Conservation (phyloP, 2,329 filamentous ascomycete genomes). For the Apiospora kogelbergensis region DNA sequence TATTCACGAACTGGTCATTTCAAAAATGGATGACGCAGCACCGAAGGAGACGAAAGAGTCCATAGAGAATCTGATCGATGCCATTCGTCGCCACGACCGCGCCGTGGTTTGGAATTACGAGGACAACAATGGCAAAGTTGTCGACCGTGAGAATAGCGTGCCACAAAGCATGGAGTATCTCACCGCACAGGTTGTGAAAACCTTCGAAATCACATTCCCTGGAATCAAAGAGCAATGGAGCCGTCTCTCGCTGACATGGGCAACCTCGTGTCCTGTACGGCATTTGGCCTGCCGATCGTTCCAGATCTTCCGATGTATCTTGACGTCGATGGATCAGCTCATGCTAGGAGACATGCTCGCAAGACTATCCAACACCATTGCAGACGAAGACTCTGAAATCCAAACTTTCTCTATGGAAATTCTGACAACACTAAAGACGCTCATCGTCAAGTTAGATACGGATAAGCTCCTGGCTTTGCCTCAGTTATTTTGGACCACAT, state of each 20-base stretch:
- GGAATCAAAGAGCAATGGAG: conserved; percentile 90
- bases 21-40: conserved; percentile 68
- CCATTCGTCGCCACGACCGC: conserved; percentile 78
- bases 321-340: conserved; percentile 83
- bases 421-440: conserved; percentile 85
- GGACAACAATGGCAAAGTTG: conserved; percentile 79
- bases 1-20: conserved; percentile 91
- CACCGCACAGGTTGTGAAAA: conserved; percentile 76
- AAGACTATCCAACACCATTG: conserved; percentile 92
- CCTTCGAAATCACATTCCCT: conserved; percentile 82
- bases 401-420: conserved; percentile 99
- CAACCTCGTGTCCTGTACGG: conserved; percentile 91
- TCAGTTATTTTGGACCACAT: conserved; percentile 96
- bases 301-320: conserved; percentile 92
- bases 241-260: conserved; percentile 88
- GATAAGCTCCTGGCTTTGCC: conserved; percentile 85
- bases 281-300: conserved; percentile 96
- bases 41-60: conserved; percentile 63
- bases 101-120: conserved; percentile 93
- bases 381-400: conserved; percentile 90
- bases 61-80: conserved; percentile 86
- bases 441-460: conserved; percentile 81
- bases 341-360: conserved; percentile 98
- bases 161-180: conserved; percentile 85
- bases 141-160: conserved; percentile 75